phyloP scores from a whole-genome alignment of 768 basidiomycete species.

The Kwoniella botswanensis region DNA sequence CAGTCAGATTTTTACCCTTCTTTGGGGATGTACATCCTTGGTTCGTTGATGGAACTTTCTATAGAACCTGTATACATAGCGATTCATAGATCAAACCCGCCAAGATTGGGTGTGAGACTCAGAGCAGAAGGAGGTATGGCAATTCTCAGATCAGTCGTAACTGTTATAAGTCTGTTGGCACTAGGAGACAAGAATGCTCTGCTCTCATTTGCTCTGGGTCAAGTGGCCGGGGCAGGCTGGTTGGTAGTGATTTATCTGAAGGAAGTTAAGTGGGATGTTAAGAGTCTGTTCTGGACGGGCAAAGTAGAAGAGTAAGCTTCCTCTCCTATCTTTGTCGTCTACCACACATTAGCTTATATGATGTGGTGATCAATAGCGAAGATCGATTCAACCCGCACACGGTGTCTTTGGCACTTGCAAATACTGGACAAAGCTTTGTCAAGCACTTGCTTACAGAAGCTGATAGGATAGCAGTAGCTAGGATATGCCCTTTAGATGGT shows the following conservation, averaged over 20 bases:
- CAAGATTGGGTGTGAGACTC: slow-evolving; percentile 73
- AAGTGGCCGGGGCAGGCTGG: slow-evolving; percentile 71
- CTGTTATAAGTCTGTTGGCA: slow-evolving; percentile 68
- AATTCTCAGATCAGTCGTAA: slow-evolving; percentile 71
- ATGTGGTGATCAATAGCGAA: neutral
- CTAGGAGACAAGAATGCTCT: slow-evolving; percentile 62
- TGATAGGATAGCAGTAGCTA: slow-evolving; percentile 86
- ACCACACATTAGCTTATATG: neutral
- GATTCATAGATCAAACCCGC: slow-evolving; percentile 66
- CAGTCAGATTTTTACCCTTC: slow-evolving; percentile 73
- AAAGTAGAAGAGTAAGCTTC: slow-evolving; percentile 12
- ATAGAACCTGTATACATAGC: slow-evolving; percentile 83
- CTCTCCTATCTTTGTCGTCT: neutral
- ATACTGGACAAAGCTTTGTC: slow-evolving; percentile 85
- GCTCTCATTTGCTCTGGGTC: slow-evolving; percentile 84
- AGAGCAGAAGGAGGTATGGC: slow-evolving; percentile 85
- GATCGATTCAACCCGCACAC: slow-evolving; percentile 53
- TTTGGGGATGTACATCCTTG: slow-evolving; percentile 71
- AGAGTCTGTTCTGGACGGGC: slow-evolving; percentile 21
- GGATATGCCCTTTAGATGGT: slow-evolving; percentile 78
- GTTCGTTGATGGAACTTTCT: slow-evolving; percentile 76
- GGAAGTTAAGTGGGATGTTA: slow-evolving; percentile 41
- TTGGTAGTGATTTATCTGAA: slow-evolving; percentile 67
- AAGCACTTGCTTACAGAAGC: slow-evolving; percentile 97
- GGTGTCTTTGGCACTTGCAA: slow-evolving; percentile 72